Base-by-base conservation (phyloP, 2,329 filamentous ascomycete species). In the Cladosporium colombiae region DNA sequence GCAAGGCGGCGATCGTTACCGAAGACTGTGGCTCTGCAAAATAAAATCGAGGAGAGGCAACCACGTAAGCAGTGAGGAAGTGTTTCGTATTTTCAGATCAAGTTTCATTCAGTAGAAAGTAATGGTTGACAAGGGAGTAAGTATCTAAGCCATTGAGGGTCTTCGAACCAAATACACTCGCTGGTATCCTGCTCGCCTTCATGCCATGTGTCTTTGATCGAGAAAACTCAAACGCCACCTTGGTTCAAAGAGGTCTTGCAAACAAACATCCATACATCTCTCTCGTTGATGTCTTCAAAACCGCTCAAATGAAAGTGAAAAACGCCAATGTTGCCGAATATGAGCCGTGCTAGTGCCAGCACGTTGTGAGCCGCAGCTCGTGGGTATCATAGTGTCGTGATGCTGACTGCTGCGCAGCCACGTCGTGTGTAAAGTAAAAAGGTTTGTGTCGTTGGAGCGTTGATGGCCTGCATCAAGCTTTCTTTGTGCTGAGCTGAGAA, bases 341-440 rank as follows among this genome's bases (percentile, higher is more conserved):
- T 21, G 40, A 21, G 40, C 40, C 40, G n/a, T n/a, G 8, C n/a
- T 3, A 2, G 40, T 46, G n/a, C 40, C 40, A 46, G 40, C 40
- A 23, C 40, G 10, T 23, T 8, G n/a, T 46, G n/a, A 46, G 53
- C 53, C 27, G 31, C 1, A 37, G 53, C 53, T 56, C 13, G 14
- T 56, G 53, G 53, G 53, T 56, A 37, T 57, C 53, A n/a, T 37
- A 10, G n/a, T 46, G 33, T 57, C 50, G 31, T 57, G 7, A 31
- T 21, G 53, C 1, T 35, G 53, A 11, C 27, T 33, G 31, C 29
- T 16, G 10, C 1, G 29, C 53, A 57, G 33, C 21, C 18, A 35
- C 13, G 53, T 57, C n/a, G 29, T 57, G 53, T 18, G 53, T 57
- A 18, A 29, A 52, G 49, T 29, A 57, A 40, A 5, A 21, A 40